A percentile compares a stretch with the other conserved stretches of the same genome.
phyloP scores from a whole-genome alignment of 352 stramenopile species.

The Phytopythium montanum region DNA sequence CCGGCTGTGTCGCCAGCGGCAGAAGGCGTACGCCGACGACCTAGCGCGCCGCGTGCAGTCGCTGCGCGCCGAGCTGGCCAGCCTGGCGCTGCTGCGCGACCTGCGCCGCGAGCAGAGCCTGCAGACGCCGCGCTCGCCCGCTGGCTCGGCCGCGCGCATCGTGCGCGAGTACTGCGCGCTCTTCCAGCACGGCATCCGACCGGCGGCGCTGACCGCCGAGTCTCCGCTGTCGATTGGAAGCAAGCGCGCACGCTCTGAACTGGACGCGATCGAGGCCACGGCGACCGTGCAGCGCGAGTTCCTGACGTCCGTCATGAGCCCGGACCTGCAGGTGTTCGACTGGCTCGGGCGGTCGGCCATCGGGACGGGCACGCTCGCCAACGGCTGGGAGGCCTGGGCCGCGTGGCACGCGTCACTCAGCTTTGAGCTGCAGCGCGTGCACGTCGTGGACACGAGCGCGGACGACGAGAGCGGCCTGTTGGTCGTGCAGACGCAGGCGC shows the following conservation, averaged over 20 bases:
- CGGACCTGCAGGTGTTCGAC: conserved; percentile 35
- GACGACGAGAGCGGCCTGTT: conserved; percentile 14
- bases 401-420: conserved; percentile 33
- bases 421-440: conserved; percentile 32
- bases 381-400: conserved; percentile 36
- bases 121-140: conserved; percentile 20
- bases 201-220: neutral
- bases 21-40: conserved; percentile 43
- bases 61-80: conserved; percentile 37
- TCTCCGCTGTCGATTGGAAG: conserved; percentile 8
- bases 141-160: conserved; percentile 37
- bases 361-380: conserved; percentile 26
- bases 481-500: conserved; percentile 30
- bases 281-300: conserved; percentile 33
- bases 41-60: conserved; percentile 33
- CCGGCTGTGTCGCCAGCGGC: conserved; percentile 41
- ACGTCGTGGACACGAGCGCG: conserved; percentile 28
- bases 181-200: conserved; percentile 41
- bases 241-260: conserved; percentile 10
- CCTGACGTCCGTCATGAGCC: conserved; percentile 37
- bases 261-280: conserved; percentile 9
- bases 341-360: conserved; percentile 34
- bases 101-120: conserved; percentile 38
- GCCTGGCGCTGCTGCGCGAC: conserved; percentile 37
- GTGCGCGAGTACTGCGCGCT: conserved; percentile 46